Percentiles rank a stretch among this genome's conserved stretches.
Evolutionary conservation across 352 stramenopile species (phyloP).

Genomic region (Pythium vanterpoolii): DNA sequence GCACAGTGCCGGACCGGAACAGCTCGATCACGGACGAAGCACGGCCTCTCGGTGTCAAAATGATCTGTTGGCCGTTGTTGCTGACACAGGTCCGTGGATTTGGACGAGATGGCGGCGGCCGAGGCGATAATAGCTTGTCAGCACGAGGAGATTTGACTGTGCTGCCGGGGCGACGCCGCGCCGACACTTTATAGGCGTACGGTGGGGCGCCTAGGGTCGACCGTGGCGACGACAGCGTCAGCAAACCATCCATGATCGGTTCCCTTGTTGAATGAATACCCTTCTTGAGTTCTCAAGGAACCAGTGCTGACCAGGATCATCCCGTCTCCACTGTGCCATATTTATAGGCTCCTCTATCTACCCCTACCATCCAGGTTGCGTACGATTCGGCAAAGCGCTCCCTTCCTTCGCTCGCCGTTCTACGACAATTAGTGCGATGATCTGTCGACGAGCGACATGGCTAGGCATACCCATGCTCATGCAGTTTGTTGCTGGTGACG

Average conservation of each 20-base stretch:
- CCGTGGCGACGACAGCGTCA: slow-evolving; percentile 17
- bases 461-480: background rate
- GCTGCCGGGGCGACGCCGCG: background rate
- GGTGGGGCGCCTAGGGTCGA: background rate
- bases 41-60: background rate
- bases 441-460: background rate
- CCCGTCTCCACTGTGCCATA: background rate
- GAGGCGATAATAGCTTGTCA: background rate
- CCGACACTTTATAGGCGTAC: slow-evolving; percentile 18
- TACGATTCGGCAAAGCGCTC: too few species aligned
- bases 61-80: background rate
- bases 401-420: too few species aligned
- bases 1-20: slow-evolving; percentile 22
- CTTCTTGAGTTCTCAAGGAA: too few species aligned
- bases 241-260: slow-evolving; percentile 19
- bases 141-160: background rate
- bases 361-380: too few species aligned
- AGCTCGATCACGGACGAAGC: slow-evolving; percentile 9
- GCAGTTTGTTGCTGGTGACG: slow-evolving; percentile 6
- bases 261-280: too few species aligned
- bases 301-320: background rate
- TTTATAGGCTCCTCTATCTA: slow-evolving; percentile 3
- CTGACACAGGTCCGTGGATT: slow-evolving; percentile 4
- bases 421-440: too few species aligned
- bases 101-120: slow-evolving; percentile 5